These are phyloP conservation scores for Vickermania spadyakhi DNA, from an alignment of 208 protist species.

Conservation along the genomic window DNA sequence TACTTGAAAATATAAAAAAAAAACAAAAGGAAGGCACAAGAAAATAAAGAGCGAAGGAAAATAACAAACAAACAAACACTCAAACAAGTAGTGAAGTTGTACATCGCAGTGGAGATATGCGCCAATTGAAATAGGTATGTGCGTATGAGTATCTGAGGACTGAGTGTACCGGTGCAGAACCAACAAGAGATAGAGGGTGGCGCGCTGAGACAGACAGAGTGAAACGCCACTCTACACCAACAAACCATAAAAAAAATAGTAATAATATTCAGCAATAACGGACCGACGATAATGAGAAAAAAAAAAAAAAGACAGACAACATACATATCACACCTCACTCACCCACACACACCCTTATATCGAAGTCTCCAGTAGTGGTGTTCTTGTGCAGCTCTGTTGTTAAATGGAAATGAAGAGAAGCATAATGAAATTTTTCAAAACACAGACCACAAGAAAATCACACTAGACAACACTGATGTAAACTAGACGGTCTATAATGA, in stretches of 20 bases:
- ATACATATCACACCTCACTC: too few relatives aligned
- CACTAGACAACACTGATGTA: neutral
- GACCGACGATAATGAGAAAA: too few relatives aligned
- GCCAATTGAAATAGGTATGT: too few relatives aligned
- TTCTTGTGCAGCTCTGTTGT: neutral
- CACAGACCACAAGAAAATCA: neutral
- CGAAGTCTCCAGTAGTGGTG: neutral
- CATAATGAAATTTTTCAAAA: neutral
- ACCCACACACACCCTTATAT: neutral
- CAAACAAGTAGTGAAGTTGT: neutral
- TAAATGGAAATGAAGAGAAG: neutral
- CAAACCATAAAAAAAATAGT: constrained; percentile 1
- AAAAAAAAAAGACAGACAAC: too few relatives aligned
- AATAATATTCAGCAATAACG: neutral
- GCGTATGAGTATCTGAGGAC: neutral
- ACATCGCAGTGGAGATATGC: too few relatives aligned
- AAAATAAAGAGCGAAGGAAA: neutral
- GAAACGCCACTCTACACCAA: neutral
- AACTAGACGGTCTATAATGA: neutral
- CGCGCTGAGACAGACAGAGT: neutral
- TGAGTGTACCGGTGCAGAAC: neutral
- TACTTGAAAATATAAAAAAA: neutral
- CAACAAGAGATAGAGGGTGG: neutral
- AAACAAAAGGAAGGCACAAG: neutral
- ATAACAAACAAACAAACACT: neutral